Percentiles rank a stretch among this genome's conserved stretches.
Conservation (phyloP, 495 filamentous ascomycete species). For the Xylaria castorea region DNA sequence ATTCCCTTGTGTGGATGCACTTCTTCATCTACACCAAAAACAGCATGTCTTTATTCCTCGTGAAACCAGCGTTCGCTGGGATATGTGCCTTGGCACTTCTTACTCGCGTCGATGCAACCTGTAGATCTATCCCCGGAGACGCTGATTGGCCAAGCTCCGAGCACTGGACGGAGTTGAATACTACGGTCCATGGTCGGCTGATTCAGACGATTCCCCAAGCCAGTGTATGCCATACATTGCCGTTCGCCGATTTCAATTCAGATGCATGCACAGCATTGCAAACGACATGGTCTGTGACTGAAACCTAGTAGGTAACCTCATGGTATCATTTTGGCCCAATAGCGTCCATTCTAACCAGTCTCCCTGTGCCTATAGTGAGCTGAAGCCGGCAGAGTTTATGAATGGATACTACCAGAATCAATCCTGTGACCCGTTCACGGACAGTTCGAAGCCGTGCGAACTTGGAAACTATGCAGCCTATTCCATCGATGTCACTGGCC, state of each 20-base stretch:
- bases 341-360: not conserved
- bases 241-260: not conserved
- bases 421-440: constrained; percentile 63
- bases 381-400: constrained; percentile 45
- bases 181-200: constrained; percentile 31
- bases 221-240: constrained; percentile 42
- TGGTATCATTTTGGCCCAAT: not conserved
- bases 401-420: constrained; percentile 54
- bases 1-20: too few relatives aligned
- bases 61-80: not conserved
- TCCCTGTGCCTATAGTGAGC: not conserved
- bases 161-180: constrained; percentile 35
- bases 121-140: constrained; percentile 35
- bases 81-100: not conserved
- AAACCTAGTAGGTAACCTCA: not conserved
- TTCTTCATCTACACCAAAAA: too few relatives aligned
- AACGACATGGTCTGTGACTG: not conserved
- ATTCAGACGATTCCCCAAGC: constrained; percentile 46
- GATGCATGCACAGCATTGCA: not conserved
- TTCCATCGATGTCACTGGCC: constrained; percentile 51
- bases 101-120: not conserved
- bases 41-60: constrained; percentile 4
- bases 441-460: constrained; percentile 50
- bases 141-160: constrained; percentile 30
- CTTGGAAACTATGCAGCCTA: constrained; percentile 63